A percentile compares a stretch with the other conserved stretches of the same genome.
phyloP scores from a whole-genome alignment of 306 rosid genomes.

The Vachellia collinsii region DNA sequence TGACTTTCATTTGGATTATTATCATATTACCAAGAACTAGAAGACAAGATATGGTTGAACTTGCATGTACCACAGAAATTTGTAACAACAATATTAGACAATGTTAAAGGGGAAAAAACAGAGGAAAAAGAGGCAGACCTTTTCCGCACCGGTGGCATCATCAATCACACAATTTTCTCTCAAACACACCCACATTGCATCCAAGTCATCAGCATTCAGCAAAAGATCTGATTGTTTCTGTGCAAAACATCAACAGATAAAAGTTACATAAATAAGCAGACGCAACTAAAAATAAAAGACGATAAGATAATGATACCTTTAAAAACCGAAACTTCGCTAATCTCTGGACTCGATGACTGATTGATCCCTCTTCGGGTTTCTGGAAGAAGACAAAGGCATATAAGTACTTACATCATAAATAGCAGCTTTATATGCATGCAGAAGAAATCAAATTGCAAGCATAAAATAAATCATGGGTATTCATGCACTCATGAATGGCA shows the following conservation, averaged over 20 bases:
- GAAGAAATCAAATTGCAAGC: conserved; percentile 21
- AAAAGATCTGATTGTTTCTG: conserved; percentile 99
- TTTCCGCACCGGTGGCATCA: conserved; percentile 98
- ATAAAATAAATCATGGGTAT: background rate
- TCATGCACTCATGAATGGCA: background rate
- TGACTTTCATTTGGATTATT: conserved; percentile 1
- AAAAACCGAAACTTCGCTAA: conserved; percentile 89
- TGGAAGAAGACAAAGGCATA: conserved; percentile 38
- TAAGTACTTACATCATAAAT: conserved; percentile 21
- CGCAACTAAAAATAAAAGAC: conserved; percentile 26
- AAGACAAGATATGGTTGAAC: background rate
- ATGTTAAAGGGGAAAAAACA: background rate
- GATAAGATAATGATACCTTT: conserved; percentile 54
- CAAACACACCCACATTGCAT: conserved; percentile 97
- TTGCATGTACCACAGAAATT: conserved; percentile 1
- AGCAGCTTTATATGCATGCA: conserved; percentile 22
- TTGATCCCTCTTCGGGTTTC: conserved; percentile 99
- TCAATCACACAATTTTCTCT: conserved; percentile 98
- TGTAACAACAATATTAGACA: conserved; percentile 23
- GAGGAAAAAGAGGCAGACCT: conserved; percentile 53
- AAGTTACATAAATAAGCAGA: conserved; percentile 26
- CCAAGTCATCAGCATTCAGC: conserved; percentile 97
- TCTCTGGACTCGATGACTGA: conserved; percentile 92
- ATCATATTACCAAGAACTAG: conserved; percentile 15
- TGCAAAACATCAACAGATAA: conserved; percentile 36